phyloP scores from a whole-genome alignment of 2,329 filamentous ascomycete species.

The Monosporascus sp. region DNA sequence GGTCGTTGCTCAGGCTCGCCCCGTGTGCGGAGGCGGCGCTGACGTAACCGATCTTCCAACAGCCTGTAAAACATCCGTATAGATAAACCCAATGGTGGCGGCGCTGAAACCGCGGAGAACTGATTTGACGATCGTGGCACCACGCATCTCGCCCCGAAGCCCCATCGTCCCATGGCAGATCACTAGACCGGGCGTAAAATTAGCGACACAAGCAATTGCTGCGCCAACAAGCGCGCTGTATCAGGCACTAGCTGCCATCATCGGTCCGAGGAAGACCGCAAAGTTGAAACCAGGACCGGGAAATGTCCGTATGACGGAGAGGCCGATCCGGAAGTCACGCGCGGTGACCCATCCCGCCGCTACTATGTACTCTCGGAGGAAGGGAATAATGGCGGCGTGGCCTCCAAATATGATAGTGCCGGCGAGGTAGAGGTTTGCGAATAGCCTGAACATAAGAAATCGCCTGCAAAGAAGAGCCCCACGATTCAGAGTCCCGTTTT shows the following conservation, averaged over 20 bases:
- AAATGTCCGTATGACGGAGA: slow-evolving; percentile 67
- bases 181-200: slow-evolving; percentile 46
- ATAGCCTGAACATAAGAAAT: slow-evolving; percentile 52
- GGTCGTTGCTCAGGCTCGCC: slow-evolving; percentile 49
- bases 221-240: slow-evolving; percentile 40
- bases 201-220: slow-evolving; percentile 45
- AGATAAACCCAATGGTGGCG: slow-evolving; percentile 55
- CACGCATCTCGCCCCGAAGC: slow-evolving; percentile 48
- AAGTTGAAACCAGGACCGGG: slow-evolving; percentile 56
- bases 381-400: slow-evolving; percentile 59
- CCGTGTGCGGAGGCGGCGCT: slow-evolving; percentile 43
- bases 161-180: slow-evolving; percentile 47
- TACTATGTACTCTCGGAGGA: slow-evolving; percentile 59
- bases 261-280: slow-evolving; percentile 46
- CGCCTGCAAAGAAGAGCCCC: slow-evolving; percentile 40
- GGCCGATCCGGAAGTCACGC: slow-evolving; percentile 66
- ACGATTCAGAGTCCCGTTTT: slow-evolving; percentile 38
- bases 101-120: slow-evolving; percentile 53
- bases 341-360: slow-evolving; percentile 64
- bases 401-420: slow-evolving; percentile 65
- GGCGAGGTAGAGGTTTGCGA: slow-evolving; percentile 68
- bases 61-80: slow-evolving; percentile 58
- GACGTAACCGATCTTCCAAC: slow-evolving; percentile 58
- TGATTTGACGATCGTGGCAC: slow-evolving; percentile 40
- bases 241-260: slow-evolving; percentile 38